Evolutionary conservation across 441 rosid species (phyloP).

Genomic region (Viola pubescens): DNA sequence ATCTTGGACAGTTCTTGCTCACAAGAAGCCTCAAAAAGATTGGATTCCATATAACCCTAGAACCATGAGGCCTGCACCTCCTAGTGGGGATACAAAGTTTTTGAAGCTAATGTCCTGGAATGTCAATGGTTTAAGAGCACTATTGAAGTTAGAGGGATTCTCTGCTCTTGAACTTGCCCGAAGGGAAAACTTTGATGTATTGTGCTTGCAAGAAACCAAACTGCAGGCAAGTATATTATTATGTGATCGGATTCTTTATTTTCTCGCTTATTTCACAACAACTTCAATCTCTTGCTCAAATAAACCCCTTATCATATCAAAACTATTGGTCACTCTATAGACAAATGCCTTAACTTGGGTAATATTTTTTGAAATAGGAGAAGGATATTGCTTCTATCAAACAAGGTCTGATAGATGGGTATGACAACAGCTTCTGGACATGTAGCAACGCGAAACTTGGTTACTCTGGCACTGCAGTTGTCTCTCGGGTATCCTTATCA

Average conservation of each 20-base stretch:
- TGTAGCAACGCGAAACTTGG: slow-evolving; percentile 87
- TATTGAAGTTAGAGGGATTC: slow-evolving; percentile 60
- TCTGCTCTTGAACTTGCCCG: slow-evolving; percentile 75
- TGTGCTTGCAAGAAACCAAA: slow-evolving; percentile 96
- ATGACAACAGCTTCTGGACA: slow-evolving; percentile 81
- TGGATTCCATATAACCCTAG: slow-evolving; percentile 81
- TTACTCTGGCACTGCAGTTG: slow-evolving; percentile 87
- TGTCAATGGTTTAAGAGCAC: slow-evolving; percentile 85
- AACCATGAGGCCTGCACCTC: slow-evolving; percentile 66
- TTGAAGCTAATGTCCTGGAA: slow-evolving; percentile 84
- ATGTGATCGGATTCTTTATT: not conserved
- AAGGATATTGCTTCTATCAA: slow-evolving; percentile 74
- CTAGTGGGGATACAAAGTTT: slow-evolving; percentile 30
- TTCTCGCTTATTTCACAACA: not conserved
- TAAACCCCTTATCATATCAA: not conserved
- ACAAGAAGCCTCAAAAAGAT: slow-evolving; percentile 85
- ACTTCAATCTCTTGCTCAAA: not conserved
- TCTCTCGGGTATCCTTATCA: slow-evolving; percentile 72
- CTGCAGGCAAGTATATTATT: slow-evolving; percentile 47
- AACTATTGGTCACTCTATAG: not conserved
- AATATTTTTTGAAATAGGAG: slow-evolving; percentile 39
- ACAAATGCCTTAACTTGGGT: slow-evolving; percentile 8
- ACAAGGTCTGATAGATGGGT: slow-evolving; percentile 62
- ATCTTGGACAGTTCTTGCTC: slow-evolving; percentile 84
- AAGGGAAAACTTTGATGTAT: slow-evolving; percentile 71